These are phyloP conservation scores for Flaveria brownii DNA, from an alignment of 129 eudicot species.

Conservation along the genomic window DNA sequence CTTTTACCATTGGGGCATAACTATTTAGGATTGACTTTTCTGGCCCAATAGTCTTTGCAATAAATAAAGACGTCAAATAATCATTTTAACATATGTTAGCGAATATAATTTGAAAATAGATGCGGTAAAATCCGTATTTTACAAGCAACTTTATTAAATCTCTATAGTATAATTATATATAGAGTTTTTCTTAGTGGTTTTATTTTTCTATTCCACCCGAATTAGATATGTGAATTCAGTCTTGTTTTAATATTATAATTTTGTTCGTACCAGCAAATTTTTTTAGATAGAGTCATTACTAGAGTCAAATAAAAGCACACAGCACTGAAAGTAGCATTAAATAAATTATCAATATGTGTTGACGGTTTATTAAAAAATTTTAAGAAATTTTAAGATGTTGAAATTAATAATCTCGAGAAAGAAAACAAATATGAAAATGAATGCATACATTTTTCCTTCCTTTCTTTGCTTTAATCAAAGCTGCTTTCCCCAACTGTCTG, in stretches of 20 bases:
- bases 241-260: too few relatives aligned
- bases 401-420: neutral
- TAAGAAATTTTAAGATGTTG: neutral
- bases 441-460: neutral
- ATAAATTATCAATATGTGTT: neutral
- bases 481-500: neutral
- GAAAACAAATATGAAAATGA: neutral
- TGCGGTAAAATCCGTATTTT: neutral
- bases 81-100: neutral
- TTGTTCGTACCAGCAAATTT: too few relatives aligned
- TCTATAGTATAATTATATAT: too few relatives aligned
- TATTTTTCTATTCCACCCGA: neutral
- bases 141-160: neutral
- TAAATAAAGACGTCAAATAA: neutral
- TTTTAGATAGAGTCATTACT: neutral
- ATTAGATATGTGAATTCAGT: neutral
- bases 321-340: neutral
- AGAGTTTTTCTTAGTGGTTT: neutral
- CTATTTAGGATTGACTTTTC: too few relatives aligned
- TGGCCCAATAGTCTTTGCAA: neutral
- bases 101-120: neutral
- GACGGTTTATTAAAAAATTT: neutral
- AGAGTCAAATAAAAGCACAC: neutral
- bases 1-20: too few relatives aligned
- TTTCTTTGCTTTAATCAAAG: neutral